Conservation (phyloP, 176 grass and related monocot genomes). For the Bonia amplexicaulis region DNA sequence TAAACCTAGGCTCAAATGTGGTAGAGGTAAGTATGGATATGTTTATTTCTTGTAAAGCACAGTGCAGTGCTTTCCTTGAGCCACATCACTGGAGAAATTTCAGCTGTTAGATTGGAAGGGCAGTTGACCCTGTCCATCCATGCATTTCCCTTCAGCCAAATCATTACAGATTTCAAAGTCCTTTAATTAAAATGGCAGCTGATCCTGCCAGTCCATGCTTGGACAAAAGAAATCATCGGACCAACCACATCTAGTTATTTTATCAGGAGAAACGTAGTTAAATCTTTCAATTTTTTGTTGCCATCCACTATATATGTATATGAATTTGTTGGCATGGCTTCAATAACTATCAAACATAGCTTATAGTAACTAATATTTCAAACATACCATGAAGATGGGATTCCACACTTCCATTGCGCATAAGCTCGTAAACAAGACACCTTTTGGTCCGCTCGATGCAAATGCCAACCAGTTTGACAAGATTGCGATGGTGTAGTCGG, state of each 20-base stretch:
- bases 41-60: neutral
- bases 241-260: neutral
- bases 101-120: neutral
- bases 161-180: neutral
- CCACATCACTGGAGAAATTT: neutral
- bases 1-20: conserved; percentile 1
- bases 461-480: conserved; percentile 93
- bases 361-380: conserved; percentile 11
- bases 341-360: neutral
- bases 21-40: neutral
- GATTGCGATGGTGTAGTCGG: conserved; percentile 87
- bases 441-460: conserved; percentile 79
- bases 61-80: conserved; percentile 7
- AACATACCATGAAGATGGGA: conserved; percentile 93
- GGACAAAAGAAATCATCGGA: neutral
- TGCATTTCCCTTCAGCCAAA: neutral
- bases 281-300: neutral
- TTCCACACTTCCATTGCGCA: conserved; percentile 89
- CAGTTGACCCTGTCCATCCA: neutral
- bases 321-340: neutral
- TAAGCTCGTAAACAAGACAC: conserved; percentile 92
- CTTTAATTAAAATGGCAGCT: neutral
- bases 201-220: neutral
- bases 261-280: neutral
- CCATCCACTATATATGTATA: neutral